Evolutionary conservation across 2,329 filamentous ascomycete genomes (phyloP).

Genomic region (Paraphaeosphaeria minitans): DNA sequence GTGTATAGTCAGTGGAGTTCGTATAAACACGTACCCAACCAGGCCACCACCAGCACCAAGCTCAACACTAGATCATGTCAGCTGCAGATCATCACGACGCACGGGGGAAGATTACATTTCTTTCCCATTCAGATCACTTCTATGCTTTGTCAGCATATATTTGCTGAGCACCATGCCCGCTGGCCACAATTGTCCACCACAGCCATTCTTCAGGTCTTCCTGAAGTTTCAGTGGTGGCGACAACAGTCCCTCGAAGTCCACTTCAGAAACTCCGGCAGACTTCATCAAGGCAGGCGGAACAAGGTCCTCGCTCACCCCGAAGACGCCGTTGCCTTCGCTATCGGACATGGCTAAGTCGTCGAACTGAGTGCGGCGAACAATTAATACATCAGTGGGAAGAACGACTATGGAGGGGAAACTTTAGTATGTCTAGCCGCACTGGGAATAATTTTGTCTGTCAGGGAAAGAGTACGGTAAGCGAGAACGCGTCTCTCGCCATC

Average conservation of each 20-base stretch:
- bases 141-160: conserved; percentile 80
- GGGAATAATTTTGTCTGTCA: conserved; percentile 10
- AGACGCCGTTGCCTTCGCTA: conserved; percentile 38
- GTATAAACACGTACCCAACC: conserved; percentile 60
- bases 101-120: conserved; percentile 66
- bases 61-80: conserved; percentile 68
- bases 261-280: conserved; percentile 55
- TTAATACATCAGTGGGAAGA: background rate
- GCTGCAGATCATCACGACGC: conserved; percentile 10
- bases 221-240: conserved; percentile 72
- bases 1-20: conserved; percentile 2
- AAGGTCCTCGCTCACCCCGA: conserved; percentile 59
- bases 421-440: background rate
- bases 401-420: conserved; percentile 4
- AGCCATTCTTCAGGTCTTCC: conserved; percentile 85
- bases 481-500: background rate
- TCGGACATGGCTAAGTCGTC: conserved; percentile 28
- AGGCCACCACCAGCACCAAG: conserved; percentile 90
- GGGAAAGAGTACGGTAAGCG: conserved; percentile 17
- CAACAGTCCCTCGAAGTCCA: conserved; percentile 76
- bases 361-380: conserved; percentile 1
- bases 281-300: conserved; percentile 61
- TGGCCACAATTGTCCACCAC: conserved; percentile 93
- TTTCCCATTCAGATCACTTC: conserved; percentile 65
- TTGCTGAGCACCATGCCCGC: conserved; percentile 86